Evolutionary conservation across 495 filamentous ascomycete genomes (phyloP), one percentile per base, ranked within the genome.

Genomic region (Bacidia gigantensis): DNA sequence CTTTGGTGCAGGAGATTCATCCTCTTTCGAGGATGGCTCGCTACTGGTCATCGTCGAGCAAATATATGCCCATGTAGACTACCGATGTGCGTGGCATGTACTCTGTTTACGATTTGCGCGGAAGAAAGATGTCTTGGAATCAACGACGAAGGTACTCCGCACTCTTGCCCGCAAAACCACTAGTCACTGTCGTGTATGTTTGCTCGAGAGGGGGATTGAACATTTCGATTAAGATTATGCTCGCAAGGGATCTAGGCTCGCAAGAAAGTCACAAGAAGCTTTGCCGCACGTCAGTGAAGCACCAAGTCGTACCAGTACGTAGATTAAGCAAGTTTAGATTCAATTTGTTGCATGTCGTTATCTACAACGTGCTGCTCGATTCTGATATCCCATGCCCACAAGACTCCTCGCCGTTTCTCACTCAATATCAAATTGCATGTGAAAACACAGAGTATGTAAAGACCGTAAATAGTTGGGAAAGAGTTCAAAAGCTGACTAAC

Each of bases 31-130:
- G 24, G 29, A 17, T 45, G 40, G 53, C 50, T 56, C 53, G 46
- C 26, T 50, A 38, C 46, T 40, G 25, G 46, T 32, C 57, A 59
- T 59, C 39, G 42, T 56, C 43, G 40, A 43, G 17, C 35, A 25
- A 26, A 25, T 29, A 21, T 44, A 39, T 29, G 32, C 38, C 44
- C 55, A 50, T 57, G 11, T 7, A 46, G 12, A 47, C 26, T 35
- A 35, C 7, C 14, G 29, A n/a, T 14, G 29, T 14, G 14, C 14
- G 29, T 35, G 14, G 29, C 7, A 5, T 35, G 5, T 7, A 14
- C 5, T 35, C 29, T 35, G 29, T 35, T 7, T 5, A 35, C 29
- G 29, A 35, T 35, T 35, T 35, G 29, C 29, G 29, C 29, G 29
- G 29, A 7, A 35, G 14, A 35, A 35, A 7, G 29, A 14, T 35